Evolutionary conservation across 306 rosid species (phyloP).

Genomic region (Quercus cerris): DNA sequence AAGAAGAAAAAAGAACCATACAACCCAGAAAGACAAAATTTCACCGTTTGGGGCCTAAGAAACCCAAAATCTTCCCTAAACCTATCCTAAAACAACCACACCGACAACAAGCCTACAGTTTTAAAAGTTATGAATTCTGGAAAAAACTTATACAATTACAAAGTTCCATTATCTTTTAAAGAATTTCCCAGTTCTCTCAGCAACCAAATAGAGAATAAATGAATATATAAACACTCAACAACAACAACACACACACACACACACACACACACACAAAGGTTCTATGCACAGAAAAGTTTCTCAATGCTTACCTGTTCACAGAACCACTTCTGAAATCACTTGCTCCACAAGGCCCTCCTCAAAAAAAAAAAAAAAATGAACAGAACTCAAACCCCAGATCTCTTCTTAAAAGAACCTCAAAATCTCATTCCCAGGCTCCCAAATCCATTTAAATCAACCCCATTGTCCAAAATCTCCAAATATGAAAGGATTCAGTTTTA

Average conservation of each 20-base stretch:
- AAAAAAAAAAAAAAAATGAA: conserved; percentile 1
- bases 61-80: not conserved
- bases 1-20: not conserved
- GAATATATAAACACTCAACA: not conserved
- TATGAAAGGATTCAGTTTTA: not conserved
- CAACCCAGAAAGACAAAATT: conserved; percentile 7
- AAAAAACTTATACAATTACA: conserved; percentile 8
- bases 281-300: conserved; percentile 13
- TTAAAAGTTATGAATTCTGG: not conserved
- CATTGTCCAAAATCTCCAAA: conserved; percentile 35
- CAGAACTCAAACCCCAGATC: conserved; percentile 41
- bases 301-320: conserved; percentile 27
- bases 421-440: conserved; percentile 23
- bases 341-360: conserved; percentile 23
- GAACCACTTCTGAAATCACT: conserved; percentile 22
- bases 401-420: conserved; percentile 19
- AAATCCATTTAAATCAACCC: conserved; percentile 15
- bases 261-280: not conserved
- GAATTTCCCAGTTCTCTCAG: conserved; percentile 14
- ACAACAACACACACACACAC: too few species aligned
- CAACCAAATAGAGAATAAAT: conserved; percentile 16
- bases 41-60: not conserved
- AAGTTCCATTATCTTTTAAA: not conserved
- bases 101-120: not conserved
- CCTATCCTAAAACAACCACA: not conserved